Conservation (phyloP, 805 yeast genomes). For the Candida wancherniae region DNA sequence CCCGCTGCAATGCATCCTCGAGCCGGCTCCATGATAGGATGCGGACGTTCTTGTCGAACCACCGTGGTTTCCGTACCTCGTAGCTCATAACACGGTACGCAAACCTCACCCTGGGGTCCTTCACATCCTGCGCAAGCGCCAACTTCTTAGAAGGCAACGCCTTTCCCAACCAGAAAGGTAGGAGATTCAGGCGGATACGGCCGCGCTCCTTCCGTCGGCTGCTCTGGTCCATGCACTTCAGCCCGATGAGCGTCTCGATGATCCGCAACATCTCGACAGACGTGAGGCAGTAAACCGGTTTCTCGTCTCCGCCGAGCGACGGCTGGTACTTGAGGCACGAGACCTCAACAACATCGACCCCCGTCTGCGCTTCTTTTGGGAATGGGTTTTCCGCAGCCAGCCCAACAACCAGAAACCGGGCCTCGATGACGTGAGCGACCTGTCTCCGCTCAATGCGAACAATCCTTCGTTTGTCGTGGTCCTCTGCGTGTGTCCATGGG, state of each 20-base stretch:
- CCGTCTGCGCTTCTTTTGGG: slow-evolving; percentile 33
- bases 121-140: slow-evolving; percentile 10
- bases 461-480: slow-evolving; percentile 49
- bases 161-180: slow-evolving; percentile 61
- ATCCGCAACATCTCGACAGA: slow-evolving; percentile 64
- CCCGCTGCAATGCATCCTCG: slow-evolving; percentile 56
- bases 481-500: slow-evolving; percentile 45
- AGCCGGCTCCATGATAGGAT: slow-evolving; percentile 58
- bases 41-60: slow-evolving; percentile 64
- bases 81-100: slow-evolving; percentile 65
- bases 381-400: slow-evolving; percentile 45
- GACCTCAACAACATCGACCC: slow-evolving; percentile 52
- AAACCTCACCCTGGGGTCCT: slow-evolving; percentile 32
- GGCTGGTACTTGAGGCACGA: slow-evolving; percentile 49
- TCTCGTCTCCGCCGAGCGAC: slow-evolving; percentile 25
- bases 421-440: slow-evolving; percentile 41
- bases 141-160: slow-evolving; percentile 47
- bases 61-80: slow-evolving; percentile 58
- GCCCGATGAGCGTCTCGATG: slow-evolving; percentile 57
- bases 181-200: slow-evolving; percentile 60
- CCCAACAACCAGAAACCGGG: slow-evolving; percentile 46
- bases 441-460: slow-evolving; percentile 55
- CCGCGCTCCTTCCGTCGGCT: slow-evolving; percentile 61
- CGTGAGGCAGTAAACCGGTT: slow-evolving; percentile 49
- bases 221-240: slow-evolving; percentile 39